A percentile compares a stretch with the other conserved stretches of the same genome.
Evolutionary conservation across 352 stramenopile species (phyloP).

Genomic region (Phytopythium mirpurense): DNA sequence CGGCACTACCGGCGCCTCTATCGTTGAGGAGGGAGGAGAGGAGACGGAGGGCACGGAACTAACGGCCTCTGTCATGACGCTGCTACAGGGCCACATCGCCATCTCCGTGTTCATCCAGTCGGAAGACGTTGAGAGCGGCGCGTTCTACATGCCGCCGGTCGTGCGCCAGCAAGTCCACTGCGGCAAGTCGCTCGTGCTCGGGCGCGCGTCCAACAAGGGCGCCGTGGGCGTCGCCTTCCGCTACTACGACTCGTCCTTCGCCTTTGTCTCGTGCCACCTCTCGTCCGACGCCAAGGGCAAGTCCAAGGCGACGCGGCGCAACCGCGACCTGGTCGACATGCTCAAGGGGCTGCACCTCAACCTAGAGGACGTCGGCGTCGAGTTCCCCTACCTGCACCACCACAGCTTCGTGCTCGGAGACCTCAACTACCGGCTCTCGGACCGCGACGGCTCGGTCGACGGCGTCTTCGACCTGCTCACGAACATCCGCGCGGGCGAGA

Average conservation of each 20-base stretch:
- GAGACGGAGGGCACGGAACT: too few species aligned
- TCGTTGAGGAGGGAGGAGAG: too few species aligned
- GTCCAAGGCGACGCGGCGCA: constrained; percentile 71
- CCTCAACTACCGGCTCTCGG: constrained; percentile 86
- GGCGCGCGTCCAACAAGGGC: constrained; percentile 86
- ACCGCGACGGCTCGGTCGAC: constrained; percentile 38
- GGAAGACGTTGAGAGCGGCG: constrained; percentile 55
- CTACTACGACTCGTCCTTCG: constrained; percentile 84
- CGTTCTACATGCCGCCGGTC: constrained; percentile 79
- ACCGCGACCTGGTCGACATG: constrained; percentile 66
- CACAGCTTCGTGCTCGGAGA: constrained; percentile 89
- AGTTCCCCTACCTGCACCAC: constrained; percentile 83
- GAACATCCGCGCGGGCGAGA: constrained; percentile 21
- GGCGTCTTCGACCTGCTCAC: constrained; percentile 63
- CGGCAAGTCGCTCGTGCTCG: constrained; percentile 70
- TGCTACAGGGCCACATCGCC: constrained; percentile 68
- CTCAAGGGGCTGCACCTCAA: constrained; percentile 79
- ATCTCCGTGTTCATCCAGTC: constrained; percentile 78
- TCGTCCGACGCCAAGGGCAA: constrained; percentile 83
- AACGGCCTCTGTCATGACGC: too few species aligned
- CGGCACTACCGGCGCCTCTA: too few species aligned
- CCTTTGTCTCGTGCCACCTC: constrained; percentile 86
- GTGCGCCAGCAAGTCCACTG: constrained; percentile 70
- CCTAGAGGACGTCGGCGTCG: constrained; percentile 74
- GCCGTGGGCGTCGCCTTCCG: constrained; percentile 85